A percentile compares a stretch with the other conserved stretches of the same genome.
Conservation (phyloP, 108 stramenopile species). For the Skeletonema tropicum region DNA sequence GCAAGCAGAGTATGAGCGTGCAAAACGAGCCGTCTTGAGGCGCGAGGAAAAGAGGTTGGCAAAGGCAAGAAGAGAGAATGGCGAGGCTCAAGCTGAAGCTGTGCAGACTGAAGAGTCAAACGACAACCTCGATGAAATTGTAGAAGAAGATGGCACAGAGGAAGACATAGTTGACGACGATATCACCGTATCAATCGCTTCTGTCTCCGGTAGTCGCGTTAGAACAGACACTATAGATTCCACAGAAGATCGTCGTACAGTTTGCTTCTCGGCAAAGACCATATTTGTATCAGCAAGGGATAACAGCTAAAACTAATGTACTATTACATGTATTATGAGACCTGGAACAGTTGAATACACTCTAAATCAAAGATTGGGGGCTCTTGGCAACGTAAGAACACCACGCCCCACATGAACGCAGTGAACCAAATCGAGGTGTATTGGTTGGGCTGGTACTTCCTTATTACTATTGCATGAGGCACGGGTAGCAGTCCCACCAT, state of each 20-base stretch:
- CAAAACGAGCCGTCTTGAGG: conserved; percentile 50
- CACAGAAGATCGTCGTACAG: conserved; percentile 3
- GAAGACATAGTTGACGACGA: conserved; percentile 4
- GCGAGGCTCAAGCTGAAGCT: neutral
- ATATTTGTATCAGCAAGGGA: conserved; percentile 22
- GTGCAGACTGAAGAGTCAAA: neutral
- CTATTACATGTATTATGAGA: conserved; percentile 36
- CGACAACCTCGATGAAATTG: neutral
- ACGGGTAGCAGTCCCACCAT: conserved; percentile 96
- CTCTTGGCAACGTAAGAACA: conserved; percentile 93
- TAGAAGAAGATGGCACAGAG: neutral
- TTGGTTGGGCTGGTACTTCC: conserved; percentile 97
- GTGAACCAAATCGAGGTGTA: conserved; percentile 98
- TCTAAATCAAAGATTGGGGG: conserved; percentile 96
- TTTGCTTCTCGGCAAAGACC: conserved; percentile 19
- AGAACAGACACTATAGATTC: conserved; percentile 6
- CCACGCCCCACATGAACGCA: conserved; percentile 98
- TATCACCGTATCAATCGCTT: neutral
- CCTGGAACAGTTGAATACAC: conserved; percentile 88
- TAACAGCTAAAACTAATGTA: neutral
- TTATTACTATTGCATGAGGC: conserved; percentile 97
- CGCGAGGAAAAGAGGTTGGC: conserved; percentile 40
- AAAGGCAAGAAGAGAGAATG: conserved; percentile 22
- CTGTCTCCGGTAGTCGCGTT: neutral
- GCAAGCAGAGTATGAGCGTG: conserved; percentile 53